Evolutionary conservation across 169 alveolate genomes (phyloP).

Genomic region (Hepatocystis sp.): DNA sequence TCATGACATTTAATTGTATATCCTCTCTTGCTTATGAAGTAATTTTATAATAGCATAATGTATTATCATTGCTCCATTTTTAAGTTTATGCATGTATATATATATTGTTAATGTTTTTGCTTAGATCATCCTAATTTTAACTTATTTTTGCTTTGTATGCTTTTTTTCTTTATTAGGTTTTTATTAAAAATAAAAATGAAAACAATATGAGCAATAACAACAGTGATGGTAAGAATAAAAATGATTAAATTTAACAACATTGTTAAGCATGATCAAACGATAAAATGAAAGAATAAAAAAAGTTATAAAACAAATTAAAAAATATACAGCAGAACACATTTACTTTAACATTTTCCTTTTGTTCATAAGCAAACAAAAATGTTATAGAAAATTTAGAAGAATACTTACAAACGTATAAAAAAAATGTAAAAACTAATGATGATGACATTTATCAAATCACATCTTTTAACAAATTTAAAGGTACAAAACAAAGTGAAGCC

Average conservation of each 20-base stretch:
- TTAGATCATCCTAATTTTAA: not conserved
- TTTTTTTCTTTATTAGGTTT: conserved; percentile 5
- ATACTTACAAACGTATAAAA: conserved; percentile 64
- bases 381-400: conserved; percentile 67
- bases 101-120: too few species aligned
- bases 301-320: too few species aligned
- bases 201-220: conserved; percentile 3
- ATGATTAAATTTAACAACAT: not conserved
- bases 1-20: conserved; percentile 52
- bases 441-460: conserved; percentile 19
- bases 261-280: too few species aligned
- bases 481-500: conserved; percentile 8
- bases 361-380: conserved; percentile 24
- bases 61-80: not conserved
- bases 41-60: not conserved
- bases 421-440: conserved; percentile 38
- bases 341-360: conserved; percentile 5
- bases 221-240: conserved; percentile 23
- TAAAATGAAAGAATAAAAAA: too few species aligned
- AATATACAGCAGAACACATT: too few species aligned
- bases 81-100: not conserved
- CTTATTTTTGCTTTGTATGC: not conserved
- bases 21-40: conserved; percentile 68
- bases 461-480: conserved; percentile 45
- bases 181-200: conserved; percentile 12